Evolutionary conservation across 2,329 filamentous ascomycete species (phyloP), one percentile per base, ranked within the genome.

Genomic region (Acarospora socialis): DNA sequence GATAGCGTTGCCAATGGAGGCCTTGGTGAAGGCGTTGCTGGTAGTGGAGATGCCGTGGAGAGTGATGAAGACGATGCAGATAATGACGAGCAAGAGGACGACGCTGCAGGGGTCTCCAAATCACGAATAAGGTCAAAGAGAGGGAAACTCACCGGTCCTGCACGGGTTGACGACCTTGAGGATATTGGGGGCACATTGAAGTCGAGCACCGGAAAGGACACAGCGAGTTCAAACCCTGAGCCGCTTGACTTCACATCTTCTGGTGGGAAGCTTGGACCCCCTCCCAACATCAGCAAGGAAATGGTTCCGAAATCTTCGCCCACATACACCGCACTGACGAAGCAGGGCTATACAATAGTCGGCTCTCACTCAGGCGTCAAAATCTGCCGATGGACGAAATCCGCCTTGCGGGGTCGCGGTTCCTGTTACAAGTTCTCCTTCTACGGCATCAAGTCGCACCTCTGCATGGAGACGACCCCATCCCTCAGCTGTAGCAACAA

Each of bases 341-440:
- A 95, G 53, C 87, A 98, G 63, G 87, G 87, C 16, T 95, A 95
- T 53, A 77, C 81, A 1, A 94, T 95, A 36, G 80, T 98, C 21
- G 90, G 90, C 32, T 87, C 82, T 1, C 90, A 95, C 58, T 92
- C 83, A 0, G 87, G 87, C 18, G 87, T 95, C 43, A 95, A 95
- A 57, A 93, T 94, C 47, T 98, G 87, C 52, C 81, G 90, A 19
- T 98, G 87, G 87, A 95, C 90, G 7, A 98, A 98, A 58, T 94
- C 86, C 2, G 87, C 87, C 7, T 73, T 95, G 1, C 81, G 87
- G 22, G 87, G 87, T 8, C 77, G 87, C 23, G 90, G 87, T 4
- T 92, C 82, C 15, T 98, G 87, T 63, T 98, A 98, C 67, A 95
- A 98, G 51, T 94, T 75, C 56, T 92, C 82, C 0, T 92, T 98